Evolutionary conservation across 2,329 filamentous ascomycete genomes (phyloP), one percentile per base, ranked within the genome.

Genomic region (Hypoxylon sp.): DNA sequence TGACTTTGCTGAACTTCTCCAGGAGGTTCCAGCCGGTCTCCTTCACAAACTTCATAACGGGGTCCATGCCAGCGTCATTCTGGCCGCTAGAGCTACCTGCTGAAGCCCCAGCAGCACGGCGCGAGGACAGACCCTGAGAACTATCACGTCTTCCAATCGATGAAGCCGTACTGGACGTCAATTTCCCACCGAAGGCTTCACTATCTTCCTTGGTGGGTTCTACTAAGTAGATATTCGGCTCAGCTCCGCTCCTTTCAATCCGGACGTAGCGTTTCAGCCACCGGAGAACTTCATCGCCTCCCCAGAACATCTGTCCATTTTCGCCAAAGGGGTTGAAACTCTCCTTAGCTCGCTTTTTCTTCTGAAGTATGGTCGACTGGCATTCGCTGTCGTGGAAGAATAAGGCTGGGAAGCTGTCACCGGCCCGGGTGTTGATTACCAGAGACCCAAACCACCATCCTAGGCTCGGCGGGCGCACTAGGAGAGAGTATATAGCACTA

Each of bases 311-410:
- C 78, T 92, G 89, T 0, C 95, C 95, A 70, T 87, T 87, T 69
- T 93, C 92, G 15, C 91, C 91, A 79, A 98, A 98, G 0, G 94
- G 94, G 74, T 98, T 94, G 75, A 99, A 98, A 47, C 85, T 93
- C 74, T 98, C 93, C 68, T 87, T 88, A 0, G 93, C 89, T 58
- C 93, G 84, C 81, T 91, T 93, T 85, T 96, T 97, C 82, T 97
- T 93, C 80, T 98, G 95, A 62, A 97, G 81, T 21, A 98, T 97
- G 0, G 96, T 99, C 58, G 92, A 97, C 80, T 97, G 92, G 76
- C 96, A 99, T 82, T 99, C 96, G 69, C 90, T 94, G 76, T 99
- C 96, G 79, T 99, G 96, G 82, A 99, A 99, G 82, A 99, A 99
- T 1, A 99, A 83, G 0, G 96, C 94, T 0, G 96, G 96, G 73